Evolutionary conservation across 1,284 basidiomycete genomes (phyloP), one percentile per base, ranked within the genome.

Genomic region (Apiotrichum veenhuisii): DNA sequence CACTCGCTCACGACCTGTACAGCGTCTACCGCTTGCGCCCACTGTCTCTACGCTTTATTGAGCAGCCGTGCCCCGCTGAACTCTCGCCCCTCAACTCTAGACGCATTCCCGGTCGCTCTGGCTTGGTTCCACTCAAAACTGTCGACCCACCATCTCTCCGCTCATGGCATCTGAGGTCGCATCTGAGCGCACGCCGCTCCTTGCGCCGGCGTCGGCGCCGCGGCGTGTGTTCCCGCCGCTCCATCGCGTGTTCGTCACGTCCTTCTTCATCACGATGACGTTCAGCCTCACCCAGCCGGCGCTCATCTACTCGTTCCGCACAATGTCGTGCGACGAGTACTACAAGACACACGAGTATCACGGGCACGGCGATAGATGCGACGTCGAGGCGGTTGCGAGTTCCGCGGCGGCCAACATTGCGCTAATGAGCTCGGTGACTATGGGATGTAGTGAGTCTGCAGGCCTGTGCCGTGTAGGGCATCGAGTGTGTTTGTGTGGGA

Each of bases 281-380:
- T 75, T 76, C 54, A 63, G 68, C 18, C 62, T 68, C 40, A 76
- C 75, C 15, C 68, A 72, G 44, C 73, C 76, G 10, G 67, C 74
- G 12, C 54, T 77, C n/a, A 64, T 77, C 36, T 77, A 74, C 62
- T 63, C 67, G 15, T 69, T 74, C 57, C 53, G 68, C 18, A 55
- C 65, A 5, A 73, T 76, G 66, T 66, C 73, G 1, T 76, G 76
- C 53, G 69, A 76, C 11, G 70, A 69, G 44, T 74, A 71, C 46
- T 75, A 73, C 59, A 55, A 60, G 53, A 62, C 59, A 4, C 69
- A 65, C 37, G 37, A 60, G 20, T 66, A 61, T 48, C 22, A 40
- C 1, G 66, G 66, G 0, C 3, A 38, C 3, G 65, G 64, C 0
- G 74, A 78, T 52, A 22, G 66, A 30, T 77, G 77, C 54, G 55